Evolutionary conservation across 257 asterid species (phyloP), one percentile per base, ranked within the genome.

Genomic region (Lithospermum erythrorhizon): DNA sequence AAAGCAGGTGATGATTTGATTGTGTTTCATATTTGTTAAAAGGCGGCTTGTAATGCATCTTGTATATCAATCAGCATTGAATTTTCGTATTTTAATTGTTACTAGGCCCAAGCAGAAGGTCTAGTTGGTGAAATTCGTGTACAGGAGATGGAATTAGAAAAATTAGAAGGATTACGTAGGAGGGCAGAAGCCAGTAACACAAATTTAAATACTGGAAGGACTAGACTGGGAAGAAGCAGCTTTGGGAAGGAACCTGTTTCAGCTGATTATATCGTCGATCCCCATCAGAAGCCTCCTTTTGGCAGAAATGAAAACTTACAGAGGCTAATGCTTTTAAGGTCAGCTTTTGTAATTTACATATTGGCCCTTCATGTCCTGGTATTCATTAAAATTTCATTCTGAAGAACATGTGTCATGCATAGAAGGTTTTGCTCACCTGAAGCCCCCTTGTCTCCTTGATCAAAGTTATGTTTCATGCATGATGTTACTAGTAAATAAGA

Each of bases 81-180:
- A 5, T 14, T 35, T 30, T 56, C 37, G 37, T 45, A 52, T 55
- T 61, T 59, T 57, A 45, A 63, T 57, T 72, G 62, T 61, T 41
- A 77, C 55, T 64, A 93, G 97, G 81, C 83, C 65, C 98, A 89
- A 61, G 98, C 96, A 29, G 97, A 93, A 74, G 86, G 84, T 48
- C 83, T 93, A 23, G 71, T 72, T 21, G 49, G 67, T 61, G 95
- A 89, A 75, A 83, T 84, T 62, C 96, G 79, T 68, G 61, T 63
- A 21, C 77, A 76, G 75, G 97, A 86, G 74, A 73, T 75, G 86
- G 95, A 91, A 71, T 75, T 91, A 65, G 97, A 86, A 74, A 89
- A 79, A 68, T 59, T 84, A 61, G 86, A 82, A 51, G 94, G 85
- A 53, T 57, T 77, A 61, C 80, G 81, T 78, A 74, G 75, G 76